Evolutionary conservation across 1,284 basidiomycete genomes (phyloP), one percentile per base, ranked within the genome.

Genomic region (Irpex sp.): DNA sequence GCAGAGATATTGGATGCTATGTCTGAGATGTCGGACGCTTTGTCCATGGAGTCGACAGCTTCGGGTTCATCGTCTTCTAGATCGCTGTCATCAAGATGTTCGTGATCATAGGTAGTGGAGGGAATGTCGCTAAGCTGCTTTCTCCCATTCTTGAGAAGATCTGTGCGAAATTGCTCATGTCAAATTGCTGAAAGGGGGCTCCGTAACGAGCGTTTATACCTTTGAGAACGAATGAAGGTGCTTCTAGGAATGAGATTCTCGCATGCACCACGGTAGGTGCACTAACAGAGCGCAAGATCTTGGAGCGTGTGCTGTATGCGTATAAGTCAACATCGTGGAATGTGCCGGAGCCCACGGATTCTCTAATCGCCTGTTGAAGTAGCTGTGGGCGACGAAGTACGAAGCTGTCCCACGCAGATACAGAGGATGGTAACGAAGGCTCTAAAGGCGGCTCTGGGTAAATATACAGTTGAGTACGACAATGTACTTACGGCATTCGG

Each of bases 291-390:
- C 35, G 2, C 49, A 13, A n/a, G 8, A 13, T 43, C n/a, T 37
- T 31, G 36, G 49, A 58, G 8, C 63, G 49, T 35, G 57, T 58
- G 31, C 51, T 59, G 36, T 50, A 62, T 17, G 61, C 56, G 39
- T 60, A 55, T 7, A 65, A 59, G 15, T 62, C 43, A 13, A 61
- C 59, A 49, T 65, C 61, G 58, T 65, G 43, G 37, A 65, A 65
- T 53, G 43, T 54, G 13, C 49, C 63, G 7, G 57, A 54, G 15
- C 21, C 21, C 46, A 65, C 57, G 4, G 63, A 65, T 26, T 57
- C 54, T 19, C 55, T 6, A 53, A 65, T 57, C 1, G 61, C 63
- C 33, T 60, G 33, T 57, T 60, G 63, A 51, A 65, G 61, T 19
- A 65, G 58, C 19, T 50, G 51, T 3, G 60, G 51, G 9, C 63